Percentiles rank a stretch among this genome's conserved stretches.
These are phyloP conservation scores for Biscogniauxia sp. DNA, from an alignment of 2,329 filamentous ascomycete species.

Conservation along the genomic window DNA sequence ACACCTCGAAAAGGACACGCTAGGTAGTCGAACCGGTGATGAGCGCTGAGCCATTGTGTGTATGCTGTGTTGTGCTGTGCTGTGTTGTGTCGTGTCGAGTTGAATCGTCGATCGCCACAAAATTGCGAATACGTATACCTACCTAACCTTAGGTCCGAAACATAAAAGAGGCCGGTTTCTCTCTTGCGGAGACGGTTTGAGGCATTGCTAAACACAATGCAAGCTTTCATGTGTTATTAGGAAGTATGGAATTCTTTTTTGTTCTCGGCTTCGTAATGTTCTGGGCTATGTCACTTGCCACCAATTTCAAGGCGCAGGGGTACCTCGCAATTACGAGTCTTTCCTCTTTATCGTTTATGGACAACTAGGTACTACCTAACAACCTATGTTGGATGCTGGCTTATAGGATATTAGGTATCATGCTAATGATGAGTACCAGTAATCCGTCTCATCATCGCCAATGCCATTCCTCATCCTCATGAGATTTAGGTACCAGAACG, in stretches of 20 bases:
- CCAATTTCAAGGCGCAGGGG: constrained; percentile 22
- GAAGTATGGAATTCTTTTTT: background rate
- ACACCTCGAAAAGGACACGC: too few species aligned
- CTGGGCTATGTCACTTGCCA: constrained; percentile 22
- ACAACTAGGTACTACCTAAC: background rate
- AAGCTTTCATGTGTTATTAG: background rate
- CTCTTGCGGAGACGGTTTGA: too few species aligned
- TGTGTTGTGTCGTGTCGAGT: too few species aligned
- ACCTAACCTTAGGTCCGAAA: too few species aligned
- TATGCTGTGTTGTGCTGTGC: too few species aligned
- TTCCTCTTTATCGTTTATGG: background rate
- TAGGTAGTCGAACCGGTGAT: too few species aligned
- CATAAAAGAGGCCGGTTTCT: too few species aligned
- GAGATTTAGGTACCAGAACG: background rate
- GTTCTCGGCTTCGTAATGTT: constrained; percentile 2
- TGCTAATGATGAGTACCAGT: too few species aligned
- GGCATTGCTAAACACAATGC: background rate
- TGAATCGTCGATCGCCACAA: background rate
- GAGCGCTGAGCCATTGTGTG: background rate
- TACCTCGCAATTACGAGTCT: constrained; percentile 8
- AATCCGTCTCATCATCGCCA: too few species aligned
- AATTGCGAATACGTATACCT: background rate
- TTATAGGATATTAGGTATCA: background rate
- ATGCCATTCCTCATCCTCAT: background rate
- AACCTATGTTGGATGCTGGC: background rate